A percentile compares a stretch with the other conserved stretches of the same genome.
Evolutionary conservation across 208 protist genomes (phyloP).

Genomic region (Crithidia thermophila): DNA sequence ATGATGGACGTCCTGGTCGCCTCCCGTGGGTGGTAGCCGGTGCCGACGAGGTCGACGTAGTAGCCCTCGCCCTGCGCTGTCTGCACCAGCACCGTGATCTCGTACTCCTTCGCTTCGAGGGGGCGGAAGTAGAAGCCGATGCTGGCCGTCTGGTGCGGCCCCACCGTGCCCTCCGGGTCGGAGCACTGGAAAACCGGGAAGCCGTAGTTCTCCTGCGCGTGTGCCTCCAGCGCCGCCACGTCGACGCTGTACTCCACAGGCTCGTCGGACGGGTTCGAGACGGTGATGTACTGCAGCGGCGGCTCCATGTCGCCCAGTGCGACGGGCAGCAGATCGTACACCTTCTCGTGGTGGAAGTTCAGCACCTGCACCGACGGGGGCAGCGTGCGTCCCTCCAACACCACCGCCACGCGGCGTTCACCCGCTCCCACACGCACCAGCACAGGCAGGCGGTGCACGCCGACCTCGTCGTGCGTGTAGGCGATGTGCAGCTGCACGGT

Average conservation of each 20-base stretch:
- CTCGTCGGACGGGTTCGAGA: constrained; percentile 69
- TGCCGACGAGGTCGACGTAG: constrained; percentile 64
- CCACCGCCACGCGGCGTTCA: constrained; percentile 78
- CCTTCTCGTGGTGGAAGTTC: constrained; percentile 53
- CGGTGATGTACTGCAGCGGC: constrained; percentile 76
- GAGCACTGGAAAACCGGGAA: constrained; percentile 91
- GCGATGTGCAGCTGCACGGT: constrained; percentile 56
- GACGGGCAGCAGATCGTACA: constrained; percentile 80
- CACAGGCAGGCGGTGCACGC: constrained; percentile 81
- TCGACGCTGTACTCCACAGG: constrained; percentile 76
- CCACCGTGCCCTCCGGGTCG: constrained; percentile 76
- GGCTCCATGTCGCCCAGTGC: constrained; percentile 88
- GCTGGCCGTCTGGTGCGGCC: constrained; percentile 43
- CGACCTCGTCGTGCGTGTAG: constrained; percentile 67
- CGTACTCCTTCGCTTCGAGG: constrained; percentile 82
- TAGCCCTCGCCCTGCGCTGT: constrained; percentile 66
- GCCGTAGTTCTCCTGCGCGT: constrained; percentile 68
- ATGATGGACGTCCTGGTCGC: constrained; percentile 24
- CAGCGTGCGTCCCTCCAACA: constrained; percentile 87
- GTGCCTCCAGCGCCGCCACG: constrained; percentile 40
- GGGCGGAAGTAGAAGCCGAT: constrained; percentile 92
- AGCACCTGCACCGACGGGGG: constrained; percentile 48
- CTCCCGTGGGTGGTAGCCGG: constrained; percentile 82
- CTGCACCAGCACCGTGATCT: constrained; percentile 63
- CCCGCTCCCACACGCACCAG: constrained; percentile 62